phyloP scores from a whole-genome alignment of 1,284 basidiomycete genomes.

The Cutaneotrichosporon cutaneum region DNA sequence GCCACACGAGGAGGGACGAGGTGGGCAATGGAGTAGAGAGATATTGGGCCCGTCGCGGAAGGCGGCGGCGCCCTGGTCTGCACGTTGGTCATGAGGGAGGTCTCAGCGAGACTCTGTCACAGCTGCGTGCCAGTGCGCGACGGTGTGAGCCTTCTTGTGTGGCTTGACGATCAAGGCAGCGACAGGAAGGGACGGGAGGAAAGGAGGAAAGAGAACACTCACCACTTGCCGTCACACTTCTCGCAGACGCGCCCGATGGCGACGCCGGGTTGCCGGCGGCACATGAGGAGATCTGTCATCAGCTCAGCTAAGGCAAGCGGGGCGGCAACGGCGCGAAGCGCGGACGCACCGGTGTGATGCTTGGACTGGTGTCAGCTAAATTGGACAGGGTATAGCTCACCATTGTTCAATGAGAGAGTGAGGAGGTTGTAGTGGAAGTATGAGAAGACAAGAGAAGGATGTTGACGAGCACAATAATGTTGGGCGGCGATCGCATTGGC shows the following conservation, averaged over 20 bases:
- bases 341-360: slow-evolving; percentile 73
- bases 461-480: background rate
- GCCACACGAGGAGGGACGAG: background rate
- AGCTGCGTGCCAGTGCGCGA: too few species aligned
- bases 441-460: background rate
- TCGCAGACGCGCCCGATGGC: slow-evolving; percentile 97
- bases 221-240: slow-evolving; percentile 99
- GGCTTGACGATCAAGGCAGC: too few species aligned
- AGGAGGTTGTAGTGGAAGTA: background rate
- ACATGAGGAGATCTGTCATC: slow-evolving; percentile 84
- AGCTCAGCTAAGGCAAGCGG: slow-evolving; percentile 7
- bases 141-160: too few species aligned
- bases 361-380: slow-evolving; percentile 62
- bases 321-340: background rate
- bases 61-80: too few species aligned
- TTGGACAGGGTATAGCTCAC: too few species aligned
- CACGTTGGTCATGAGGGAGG: too few species aligned
- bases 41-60: too few species aligned
- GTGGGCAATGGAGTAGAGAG: background rate
- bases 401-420: slow-evolving; percentile 13
- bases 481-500: background rate
- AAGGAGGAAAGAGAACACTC: slow-evolving; percentile 39
- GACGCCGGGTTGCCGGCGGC: slow-evolving; percentile 91
- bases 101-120: too few species aligned
- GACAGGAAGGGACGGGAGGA: too few species aligned